Conservation (phyloP, 1,284 basidiomycete genomes). For the Cutaneotrichosporon spelunceum region DNA sequence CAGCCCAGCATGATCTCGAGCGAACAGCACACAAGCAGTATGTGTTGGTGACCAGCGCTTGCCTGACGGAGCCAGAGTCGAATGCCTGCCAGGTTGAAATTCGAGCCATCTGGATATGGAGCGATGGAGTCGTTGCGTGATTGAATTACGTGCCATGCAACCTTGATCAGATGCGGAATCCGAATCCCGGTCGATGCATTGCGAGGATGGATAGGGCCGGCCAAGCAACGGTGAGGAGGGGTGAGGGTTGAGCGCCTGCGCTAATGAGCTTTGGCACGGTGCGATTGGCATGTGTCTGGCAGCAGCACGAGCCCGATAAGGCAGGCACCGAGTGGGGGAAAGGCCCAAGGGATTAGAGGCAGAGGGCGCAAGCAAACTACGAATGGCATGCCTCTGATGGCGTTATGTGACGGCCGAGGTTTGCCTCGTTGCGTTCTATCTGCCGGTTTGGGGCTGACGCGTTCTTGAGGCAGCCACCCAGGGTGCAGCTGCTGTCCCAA, state of each 20-base stretch:
- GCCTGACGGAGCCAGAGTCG: not conserved
- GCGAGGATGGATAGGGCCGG: not conserved
- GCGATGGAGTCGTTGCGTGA: not conserved
- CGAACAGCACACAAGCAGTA: not conserved
- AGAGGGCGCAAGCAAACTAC: conserved; percentile 3
- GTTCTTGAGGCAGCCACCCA: not conserved
- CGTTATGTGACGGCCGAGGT: conserved; percentile 5
- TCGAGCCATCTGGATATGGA: not conserved
- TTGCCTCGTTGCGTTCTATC: too few relatives aligned
- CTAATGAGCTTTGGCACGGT: not conserved
- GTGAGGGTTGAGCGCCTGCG: not conserved
- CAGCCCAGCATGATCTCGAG: not conserved
- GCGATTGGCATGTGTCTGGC: not conserved
- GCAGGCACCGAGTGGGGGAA: not conserved
- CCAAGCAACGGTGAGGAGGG: not conserved
- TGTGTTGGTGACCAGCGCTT: not conserved
- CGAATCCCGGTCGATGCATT: not conserved
- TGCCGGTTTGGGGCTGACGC: too few relatives aligned
- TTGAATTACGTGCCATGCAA: not conserved
- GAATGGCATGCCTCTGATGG: conserved; percentile 4
- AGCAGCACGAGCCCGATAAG: not conserved
- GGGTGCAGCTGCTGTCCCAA: not conserved
- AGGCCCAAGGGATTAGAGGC: not conserved
- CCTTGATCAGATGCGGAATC: not conserved
- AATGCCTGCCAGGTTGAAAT: not conserved